A percentile compares a stretch with the other conserved stretches of the same genome.
Conservation (phyloP, 192 early-diverging fungal genomes). For the Backusella australiensis region DNA sequence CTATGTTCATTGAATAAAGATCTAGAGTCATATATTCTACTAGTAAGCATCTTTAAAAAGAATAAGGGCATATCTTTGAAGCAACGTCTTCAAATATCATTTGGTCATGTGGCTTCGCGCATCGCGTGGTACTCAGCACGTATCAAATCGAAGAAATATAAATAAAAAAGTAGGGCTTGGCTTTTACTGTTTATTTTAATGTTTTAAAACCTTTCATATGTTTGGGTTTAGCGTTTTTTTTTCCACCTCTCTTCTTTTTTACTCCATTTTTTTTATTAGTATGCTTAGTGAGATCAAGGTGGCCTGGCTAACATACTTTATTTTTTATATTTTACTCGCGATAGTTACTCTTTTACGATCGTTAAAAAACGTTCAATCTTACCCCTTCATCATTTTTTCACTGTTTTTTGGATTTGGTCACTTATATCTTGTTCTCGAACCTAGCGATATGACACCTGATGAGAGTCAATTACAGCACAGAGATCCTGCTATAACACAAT, state of each 20-base stretch:
- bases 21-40: no score
- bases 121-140: not conserved
- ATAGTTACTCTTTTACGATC: not conserved
- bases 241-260: not conserved
- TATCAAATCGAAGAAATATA: not conserved
- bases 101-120: not conserved
- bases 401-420: not conserved
- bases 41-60: no score
- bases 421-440: not conserved
- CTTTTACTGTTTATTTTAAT: not conserved
- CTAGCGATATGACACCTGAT: not conserved
- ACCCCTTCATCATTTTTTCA: not conserved
- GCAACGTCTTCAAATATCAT: not conserved
- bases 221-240: not conserved
- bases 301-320: not conserved
- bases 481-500: not conserved
- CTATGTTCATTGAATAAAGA: no score
- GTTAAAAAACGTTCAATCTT: not conserved
- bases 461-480: not conserved
- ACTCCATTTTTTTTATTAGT: not conserved
- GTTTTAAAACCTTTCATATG: not conserved
- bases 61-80: not conserved
- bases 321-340: constrained; percentile 2
- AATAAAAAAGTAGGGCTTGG: constrained; percentile 3
- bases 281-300: not conserved